Evolutionary conservation across 1,284 basidiomycete species (phyloP), one percentile per base, ranked within the genome.

Genomic region (Cryptococcus depauperatus): DNA sequence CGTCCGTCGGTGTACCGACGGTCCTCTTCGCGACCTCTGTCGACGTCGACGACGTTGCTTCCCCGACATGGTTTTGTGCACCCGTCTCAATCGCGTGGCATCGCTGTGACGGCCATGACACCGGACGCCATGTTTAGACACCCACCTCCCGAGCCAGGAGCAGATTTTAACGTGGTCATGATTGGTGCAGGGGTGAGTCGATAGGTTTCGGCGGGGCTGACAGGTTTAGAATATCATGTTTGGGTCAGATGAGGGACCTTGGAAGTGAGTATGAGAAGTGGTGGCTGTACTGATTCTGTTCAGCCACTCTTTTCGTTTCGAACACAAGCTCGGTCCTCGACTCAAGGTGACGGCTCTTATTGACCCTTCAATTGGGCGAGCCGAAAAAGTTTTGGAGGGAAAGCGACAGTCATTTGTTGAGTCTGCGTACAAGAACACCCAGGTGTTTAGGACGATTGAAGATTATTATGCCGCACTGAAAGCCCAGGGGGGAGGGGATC

Each of bases 311-410:
- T 89, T 92, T 80, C 85, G 90, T 65, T 81, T 93, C 58, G 89
- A 92, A 76, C 69, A 92, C 75, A 96, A 98, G 76, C 85, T 98
- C 50, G 93, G 93, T 37, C 85, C 83, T 19, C 87, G 93, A 60
- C 84, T 98, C 70, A 96, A 95, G 71, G 90, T 98, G 44, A 81
- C 89, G 45, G 93, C 89, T 13, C 76, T 98, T 47, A 85, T 98
- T 61, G 93, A 98, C 70, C 93, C 95, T 25, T 83, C 82, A 11
- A 75, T 79, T 46, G 83, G 85, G 34, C 87, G 90, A 50, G 89
- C 91, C 16, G 76, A 81, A 13, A 73, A 78, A 11, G 87, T 87
- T 26, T 80, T 97, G 47, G 79, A 82, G 59, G 83, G 85, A 73
- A 98, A 98, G 78, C 83, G 90, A 66, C 83, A 85, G 61, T 87